phyloP scores from a whole-genome alignment of 441 rosid genomes.

The Biscutella auriculata region DNA sequence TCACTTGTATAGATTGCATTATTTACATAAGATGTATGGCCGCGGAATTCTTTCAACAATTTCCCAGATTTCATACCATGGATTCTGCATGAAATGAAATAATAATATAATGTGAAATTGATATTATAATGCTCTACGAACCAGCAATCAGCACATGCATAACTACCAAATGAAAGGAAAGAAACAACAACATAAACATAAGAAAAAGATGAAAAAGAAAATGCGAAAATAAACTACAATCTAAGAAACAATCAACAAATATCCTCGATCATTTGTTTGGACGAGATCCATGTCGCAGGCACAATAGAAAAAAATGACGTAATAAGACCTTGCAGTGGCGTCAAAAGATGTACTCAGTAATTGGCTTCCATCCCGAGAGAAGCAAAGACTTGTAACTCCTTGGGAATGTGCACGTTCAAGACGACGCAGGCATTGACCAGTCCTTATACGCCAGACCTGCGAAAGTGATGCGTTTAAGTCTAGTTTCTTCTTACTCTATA shows the following conservation, averaged over 20 bases:
- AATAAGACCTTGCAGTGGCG: conserved; percentile 63
- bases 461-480: conserved; percentile 8
- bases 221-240: background rate
- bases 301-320: background rate
- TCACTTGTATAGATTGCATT: conserved; percentile 85
- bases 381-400: conserved; percentile 84
- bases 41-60: conserved; percentile 84
- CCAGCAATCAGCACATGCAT: background rate
- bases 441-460: conserved; percentile 95
- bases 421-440: conserved; percentile 89
- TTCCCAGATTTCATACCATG: conserved; percentile 92
- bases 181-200: background rate
- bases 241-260: background rate
- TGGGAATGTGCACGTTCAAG: conserved; percentile 89
- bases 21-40: conserved; percentile 61
- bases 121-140: background rate
- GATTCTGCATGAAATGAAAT: conserved; percentile 34
- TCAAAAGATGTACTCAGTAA: conserved; percentile 91
- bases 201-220: background rate
- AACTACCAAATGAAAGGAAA: background rate
- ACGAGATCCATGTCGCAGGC: background rate
- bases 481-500: background rate
- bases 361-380: conserved; percentile 97
- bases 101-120: background rate
- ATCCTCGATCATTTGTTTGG: background rate